phyloP scores from a whole-genome alignment of 129 eudicot genomes.

The Artemisia argyi region DNA sequence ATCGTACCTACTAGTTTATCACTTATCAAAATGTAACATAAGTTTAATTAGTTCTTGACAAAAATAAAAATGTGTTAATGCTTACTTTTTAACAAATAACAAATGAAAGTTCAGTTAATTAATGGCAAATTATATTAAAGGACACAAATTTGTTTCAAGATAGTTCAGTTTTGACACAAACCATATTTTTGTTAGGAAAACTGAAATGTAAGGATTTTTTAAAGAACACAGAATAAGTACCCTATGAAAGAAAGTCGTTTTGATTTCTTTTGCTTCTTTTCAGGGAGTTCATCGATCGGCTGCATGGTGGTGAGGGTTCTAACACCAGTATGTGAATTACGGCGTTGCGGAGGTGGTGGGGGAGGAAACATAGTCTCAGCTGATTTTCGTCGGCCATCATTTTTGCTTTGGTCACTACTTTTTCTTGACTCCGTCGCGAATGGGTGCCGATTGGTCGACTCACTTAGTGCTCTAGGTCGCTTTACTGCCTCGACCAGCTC shows the following conservation, averaged over 20 bases:
- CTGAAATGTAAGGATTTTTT: too few relatives aligned
- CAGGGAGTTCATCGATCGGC: slow-evolving; percentile 63
- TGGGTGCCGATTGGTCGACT: slow-evolving; percentile 67
- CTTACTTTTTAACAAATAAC: too few relatives aligned
- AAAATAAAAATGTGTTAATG: too few relatives aligned
- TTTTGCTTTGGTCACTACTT: slow-evolving; percentile 9
- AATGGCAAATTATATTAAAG: too few relatives aligned
- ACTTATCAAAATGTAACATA: too few relatives aligned
- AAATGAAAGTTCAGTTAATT: too few relatives aligned
- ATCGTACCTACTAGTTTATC: too few relatives aligned
- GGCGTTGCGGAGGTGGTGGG: slow-evolving; percentile 40
- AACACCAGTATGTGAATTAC: slow-evolving; percentile 76
- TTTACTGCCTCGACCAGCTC: slow-evolving; percentile 85
- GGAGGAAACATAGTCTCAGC: slow-evolving; percentile 44
- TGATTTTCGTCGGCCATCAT: slow-evolving; percentile 44
- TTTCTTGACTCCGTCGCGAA: slow-evolving; percentile 43
- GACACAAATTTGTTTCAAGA: too few relatives aligned
- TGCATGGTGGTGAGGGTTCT: slow-evolving; percentile 56
- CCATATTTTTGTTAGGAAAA: too few relatives aligned
- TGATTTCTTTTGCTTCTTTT: slow-evolving; percentile 62
- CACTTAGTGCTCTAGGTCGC: slow-evolving; percentile 85
- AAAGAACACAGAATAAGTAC: slow-evolving; percentile 32
- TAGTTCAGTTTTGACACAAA: too few relatives aligned
- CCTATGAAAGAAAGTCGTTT: slow-evolving; percentile 78
- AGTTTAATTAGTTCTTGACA: too few relatives aligned